Percentiles rank a stretch among this genome's conserved stretches.
These are phyloP conservation scores for Globisporangium barbulae DNA, from an alignment of 352 stramenopile species.

Conservation along the genomic window DNA sequence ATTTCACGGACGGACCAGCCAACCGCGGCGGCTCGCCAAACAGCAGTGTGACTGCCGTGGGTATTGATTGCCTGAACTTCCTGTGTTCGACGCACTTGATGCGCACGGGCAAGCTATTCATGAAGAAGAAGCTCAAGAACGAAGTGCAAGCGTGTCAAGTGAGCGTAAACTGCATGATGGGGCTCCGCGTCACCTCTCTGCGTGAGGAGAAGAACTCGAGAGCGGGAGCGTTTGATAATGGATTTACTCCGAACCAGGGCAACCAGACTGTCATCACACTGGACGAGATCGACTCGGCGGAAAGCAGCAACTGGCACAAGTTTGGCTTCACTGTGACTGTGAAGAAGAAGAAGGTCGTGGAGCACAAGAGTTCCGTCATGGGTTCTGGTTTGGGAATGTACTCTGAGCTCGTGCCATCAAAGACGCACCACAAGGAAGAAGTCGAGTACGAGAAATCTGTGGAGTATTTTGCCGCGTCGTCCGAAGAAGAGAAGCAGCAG, in stretches of 20 bases:
- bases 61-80: conserved; percentile 86
- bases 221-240: conserved; percentile 32
- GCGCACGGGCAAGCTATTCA: conserved; percentile 52
- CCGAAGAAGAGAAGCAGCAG: conserved; percentile 54
- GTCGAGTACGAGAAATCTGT: conserved; percentile 40
- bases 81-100: conserved; percentile 83
- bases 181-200: conserved; percentile 64
- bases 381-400: conserved; percentile 15
- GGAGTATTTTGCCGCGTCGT: conserved; percentile 73
- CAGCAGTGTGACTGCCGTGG: conserved; percentile 48
- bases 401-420: conserved; percentile 6
- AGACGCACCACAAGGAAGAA: conserved; percentile 22
- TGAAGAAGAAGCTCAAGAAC: conserved; percentile 81
- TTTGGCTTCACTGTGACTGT: conserved; percentile 70
- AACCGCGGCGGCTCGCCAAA: conserved; percentile 23
- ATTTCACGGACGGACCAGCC: conserved; percentile 60
- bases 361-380: conserved; percentile 11
- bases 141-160: conserved; percentile 66
- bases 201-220: conserved; percentile 40
- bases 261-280: conserved; percentile 70
- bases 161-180: conserved; percentile 88
- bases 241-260: conserved; percentile 54
- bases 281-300: conserved; percentile 77
- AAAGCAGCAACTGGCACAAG: conserved; percentile 67
- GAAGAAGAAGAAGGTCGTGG: conserved; percentile 41